Evolutionary conservation across 495 filamentous ascomycete genomes (phyloP).

Genomic region (Daldinia caldariorum): DNA sequence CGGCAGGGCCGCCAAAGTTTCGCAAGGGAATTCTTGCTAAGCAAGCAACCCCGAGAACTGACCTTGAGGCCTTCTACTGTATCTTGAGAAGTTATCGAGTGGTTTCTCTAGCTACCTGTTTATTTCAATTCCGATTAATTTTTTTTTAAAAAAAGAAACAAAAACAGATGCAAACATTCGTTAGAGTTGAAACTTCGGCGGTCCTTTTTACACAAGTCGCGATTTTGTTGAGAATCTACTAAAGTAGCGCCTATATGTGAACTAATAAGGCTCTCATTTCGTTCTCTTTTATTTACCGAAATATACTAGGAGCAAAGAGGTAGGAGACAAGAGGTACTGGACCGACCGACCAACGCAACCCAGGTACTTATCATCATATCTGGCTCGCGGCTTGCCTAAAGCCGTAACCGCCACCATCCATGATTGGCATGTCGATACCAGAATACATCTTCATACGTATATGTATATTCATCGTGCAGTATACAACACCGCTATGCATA

Average conservation of each 20-base stretch:
- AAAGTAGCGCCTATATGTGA: neutral
- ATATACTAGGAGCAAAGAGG: neutral
- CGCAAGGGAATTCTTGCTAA: constrained; percentile 3
- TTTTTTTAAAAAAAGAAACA: neutral
- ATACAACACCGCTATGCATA: constrained; percentile 62
- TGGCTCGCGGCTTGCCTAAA: constrained; percentile 28
- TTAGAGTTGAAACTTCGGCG: neutral
- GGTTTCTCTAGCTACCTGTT: neutral
- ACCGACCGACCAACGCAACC: constrained; percentile 4
- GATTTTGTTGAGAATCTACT: neutral
- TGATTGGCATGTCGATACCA: constrained; percentile 50
- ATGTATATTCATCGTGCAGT: constrained; percentile 62
- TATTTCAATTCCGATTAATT: neutral
- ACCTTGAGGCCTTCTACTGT: constrained; percentile 35
- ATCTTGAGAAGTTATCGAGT: constrained; percentile 34
- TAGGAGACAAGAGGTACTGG: constrained; percentile 17
- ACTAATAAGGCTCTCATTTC: neutral
- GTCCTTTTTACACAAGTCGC: neutral
- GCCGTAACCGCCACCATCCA: constrained; percentile 38
- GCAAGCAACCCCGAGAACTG: constrained; percentile 10
- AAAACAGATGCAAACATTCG: neutral
- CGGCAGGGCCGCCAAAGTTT: constrained; percentile 15
- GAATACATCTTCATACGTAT: constrained; percentile 58
- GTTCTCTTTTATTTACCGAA: neutral
- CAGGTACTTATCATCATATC: constrained; percentile 23